Evolutionary conservation across 495 filamentous ascomycete species (phyloP), one percentile per base, ranked within the genome.

Genomic region (Podospora pseudoanserina): DNA sequence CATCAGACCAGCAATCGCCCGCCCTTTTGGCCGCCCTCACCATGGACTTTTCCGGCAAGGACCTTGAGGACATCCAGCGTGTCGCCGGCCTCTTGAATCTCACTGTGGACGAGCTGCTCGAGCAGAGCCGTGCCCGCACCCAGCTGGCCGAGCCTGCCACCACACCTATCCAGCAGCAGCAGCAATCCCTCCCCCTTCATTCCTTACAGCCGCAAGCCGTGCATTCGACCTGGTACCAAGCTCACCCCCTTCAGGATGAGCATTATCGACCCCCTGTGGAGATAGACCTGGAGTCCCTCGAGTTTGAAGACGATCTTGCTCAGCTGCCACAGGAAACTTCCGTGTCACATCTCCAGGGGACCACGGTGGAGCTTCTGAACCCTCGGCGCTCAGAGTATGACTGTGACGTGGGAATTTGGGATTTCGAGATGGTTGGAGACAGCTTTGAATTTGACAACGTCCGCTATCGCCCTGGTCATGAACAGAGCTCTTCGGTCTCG

Each of bases 91-190:
- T 77, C 5, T 54, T 77, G 19, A 68, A 71, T 57, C 63, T 77
- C 53, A 74, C 72, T 5, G 69, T 76, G 26, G 75, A 77, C 61
- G 75, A 77, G 67, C 67, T 77, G 59, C 67, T 77, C 55, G 68
- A 70, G 28, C 71, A 72, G 58, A 63, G 68, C n/a, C 70, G 71
- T 5, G 19, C 60, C 44, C 68, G 58, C 64, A 32, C 27, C 28
- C 58, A 63, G 34, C 39, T 49, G 39, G 9, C 13, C 2, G 39
- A 49, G 39, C 39, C 39, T 16, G 60, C 64, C 28, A 26, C 28
- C 65, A 39, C 67, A 54, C 20, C 60, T 5, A 9, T 23, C 55
- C 64, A 18, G 39, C 39, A 13, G 55, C 30, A 32, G 30, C 30
- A 66, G 27, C 13, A 27, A 20, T 60, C 57, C 11, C 56, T 56